A percentile compares a stretch with the other conserved stretches of the same genome.
Conservation (phyloP, 2,329 filamentous ascomycete species). For the Raffaelea albimanens region DNA sequence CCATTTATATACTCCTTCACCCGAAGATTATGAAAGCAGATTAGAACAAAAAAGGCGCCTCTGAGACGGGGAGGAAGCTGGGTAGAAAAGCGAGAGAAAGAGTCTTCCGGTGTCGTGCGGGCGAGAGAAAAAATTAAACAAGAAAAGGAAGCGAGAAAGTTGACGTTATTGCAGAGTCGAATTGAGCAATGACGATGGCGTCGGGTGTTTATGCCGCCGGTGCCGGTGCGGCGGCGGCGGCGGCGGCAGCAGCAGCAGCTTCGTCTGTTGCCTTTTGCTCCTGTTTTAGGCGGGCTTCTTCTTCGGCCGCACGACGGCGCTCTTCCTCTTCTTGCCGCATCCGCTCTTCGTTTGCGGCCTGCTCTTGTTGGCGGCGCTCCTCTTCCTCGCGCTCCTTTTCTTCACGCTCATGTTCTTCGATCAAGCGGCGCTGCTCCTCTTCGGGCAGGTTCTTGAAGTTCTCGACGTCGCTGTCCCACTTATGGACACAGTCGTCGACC, state of each 20-base stretch:
- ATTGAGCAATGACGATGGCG: no score
- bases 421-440: slow-evolving; percentile 46
- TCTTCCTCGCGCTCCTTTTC: slow-evolving; percentile 18
- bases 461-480: slow-evolving; percentile 57
- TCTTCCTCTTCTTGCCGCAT: slow-evolving; percentile 20
- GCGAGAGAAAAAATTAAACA: no score
- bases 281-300: slow-evolving; percentile 4
- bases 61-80: background rate
- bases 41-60: background rate
- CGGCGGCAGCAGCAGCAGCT: background rate
- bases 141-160: no score
- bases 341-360: slow-evolving; percentile 20
- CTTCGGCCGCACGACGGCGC: slow-evolving; percentile 7
- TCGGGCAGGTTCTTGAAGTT: slow-evolving; percentile 48
- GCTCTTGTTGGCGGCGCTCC: slow-evolving; percentile 12
- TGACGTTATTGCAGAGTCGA: no score
- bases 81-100: background rate
- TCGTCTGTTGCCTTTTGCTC: slow-evolving; percentile 1
- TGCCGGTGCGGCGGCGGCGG: no score
- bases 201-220: no score
- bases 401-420: slow-evolving; percentile 26
- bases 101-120: no score
- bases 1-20: background rate
- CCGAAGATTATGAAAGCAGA: background rate
- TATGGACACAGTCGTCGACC: slow-evolving; percentile 51